These are phyloP conservation scores for Cylindrotheca fusiformis DNA, from an alignment of 108 stramenopile species.

Conservation along the genomic window DNA sequence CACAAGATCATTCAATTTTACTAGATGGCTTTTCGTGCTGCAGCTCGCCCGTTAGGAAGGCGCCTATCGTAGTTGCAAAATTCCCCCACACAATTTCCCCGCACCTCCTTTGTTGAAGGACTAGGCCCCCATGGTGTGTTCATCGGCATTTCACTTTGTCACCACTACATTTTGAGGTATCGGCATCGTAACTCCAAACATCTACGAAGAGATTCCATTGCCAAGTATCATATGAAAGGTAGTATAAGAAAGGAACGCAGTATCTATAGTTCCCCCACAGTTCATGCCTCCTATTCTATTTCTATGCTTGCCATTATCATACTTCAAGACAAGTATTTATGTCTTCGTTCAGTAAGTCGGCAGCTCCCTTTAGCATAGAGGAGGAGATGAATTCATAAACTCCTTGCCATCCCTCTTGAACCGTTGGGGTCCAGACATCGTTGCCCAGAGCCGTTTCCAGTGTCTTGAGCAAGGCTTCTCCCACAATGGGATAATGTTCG, in stretches of 20 bases:
- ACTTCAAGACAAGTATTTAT: too few relatives aligned
- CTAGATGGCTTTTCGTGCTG: slow-evolving; percentile 14
- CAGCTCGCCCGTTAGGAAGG: slow-evolving; percentile 9
- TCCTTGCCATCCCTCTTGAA: slow-evolving; percentile 25
- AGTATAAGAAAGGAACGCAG: too few relatives aligned
- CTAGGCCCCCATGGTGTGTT: slow-evolving; percentile 31
- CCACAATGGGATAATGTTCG: slow-evolving; percentile 39
- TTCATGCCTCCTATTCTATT: too few relatives aligned
- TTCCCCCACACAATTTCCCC: neutral
- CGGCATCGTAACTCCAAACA: slow-evolving; percentile 30
- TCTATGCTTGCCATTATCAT: too few relatives aligned
- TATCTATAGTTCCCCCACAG: too few relatives aligned
- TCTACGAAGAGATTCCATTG: slow-evolving; percentile 21
- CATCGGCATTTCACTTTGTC: slow-evolving; percentile 34
- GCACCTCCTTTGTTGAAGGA: slow-evolving; percentile 16
- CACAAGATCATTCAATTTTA: too few relatives aligned
- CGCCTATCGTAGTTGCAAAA: slow-evolving; percentile 25
- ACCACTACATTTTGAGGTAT: slow-evolving; percentile 26
- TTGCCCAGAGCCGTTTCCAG: slow-evolving; percentile 33
- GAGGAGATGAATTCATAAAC: slow-evolving; percentile 13
- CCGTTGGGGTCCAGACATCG: slow-evolving; percentile 21
- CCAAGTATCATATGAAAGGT: slow-evolving; percentile 30
- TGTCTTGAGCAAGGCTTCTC: slow-evolving; percentile 31
- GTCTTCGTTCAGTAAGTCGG: too few relatives aligned
- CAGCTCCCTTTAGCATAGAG: slow-evolving; percentile 25